These are phyloP conservation scores for Daldinia sp. DNA, from an alignment of 2,329 filamentous ascomycete species.

Conservation along the genomic window DNA sequence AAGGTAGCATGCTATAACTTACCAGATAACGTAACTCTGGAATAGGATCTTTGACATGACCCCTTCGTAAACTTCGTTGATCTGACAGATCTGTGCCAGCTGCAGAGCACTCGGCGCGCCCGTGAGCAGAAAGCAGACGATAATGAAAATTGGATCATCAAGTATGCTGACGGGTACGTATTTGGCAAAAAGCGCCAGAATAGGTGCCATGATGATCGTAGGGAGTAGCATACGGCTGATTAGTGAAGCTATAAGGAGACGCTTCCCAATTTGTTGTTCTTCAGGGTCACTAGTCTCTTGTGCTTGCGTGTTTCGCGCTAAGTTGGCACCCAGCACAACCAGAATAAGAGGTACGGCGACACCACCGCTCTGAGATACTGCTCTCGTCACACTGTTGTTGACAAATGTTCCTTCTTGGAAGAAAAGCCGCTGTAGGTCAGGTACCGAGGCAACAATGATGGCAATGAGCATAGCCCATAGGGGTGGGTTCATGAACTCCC, in stretches of 20 bases:
- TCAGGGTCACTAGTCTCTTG: slow-evolving; percentile 75
- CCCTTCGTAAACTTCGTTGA: slow-evolving; percentile 95
- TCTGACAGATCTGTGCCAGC: slow-evolving; percentile 97
- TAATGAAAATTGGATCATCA: slow-evolving; percentile 97
- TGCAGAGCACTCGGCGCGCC: slow-evolving; percentile 94
- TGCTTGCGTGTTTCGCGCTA: slow-evolving; percentile 89
- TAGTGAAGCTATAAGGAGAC: slow-evolving; percentile 86
- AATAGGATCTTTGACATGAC: slow-evolving; percentile 94
- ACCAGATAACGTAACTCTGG: slow-evolving; percentile 97
- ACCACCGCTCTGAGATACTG: slow-evolving; percentile 84
- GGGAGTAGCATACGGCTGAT: slow-evolving; percentile 93
- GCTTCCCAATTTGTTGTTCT: slow-evolving; percentile 75
- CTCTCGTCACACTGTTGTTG: slow-evolving; percentile 91
- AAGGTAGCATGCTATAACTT: slow-evolving; percentile 54
- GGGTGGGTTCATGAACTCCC: slow-evolving; percentile 98
- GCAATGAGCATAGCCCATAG: slow-evolving; percentile 96
- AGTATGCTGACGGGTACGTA: slow-evolving; percentile 93
- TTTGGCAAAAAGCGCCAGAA: slow-evolving; percentile 88
- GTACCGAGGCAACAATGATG: slow-evolving; percentile 91
- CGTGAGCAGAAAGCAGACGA: slow-evolving; percentile 96
- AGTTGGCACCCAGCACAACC: slow-evolving; percentile 93
- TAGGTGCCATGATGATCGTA: slow-evolving; percentile 89
- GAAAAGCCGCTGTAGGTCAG: slow-evolving; percentile 83
- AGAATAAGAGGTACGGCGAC: slow-evolving; percentile 96
- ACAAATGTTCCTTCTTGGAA: slow-evolving; percentile 91